A percentile compares a stretch with the other conserved stretches of the same genome.
Evolutionary conservation across 1,139 yeast species (phyloP).

Genomic region (Geotrichum carabidarum): DNA sequence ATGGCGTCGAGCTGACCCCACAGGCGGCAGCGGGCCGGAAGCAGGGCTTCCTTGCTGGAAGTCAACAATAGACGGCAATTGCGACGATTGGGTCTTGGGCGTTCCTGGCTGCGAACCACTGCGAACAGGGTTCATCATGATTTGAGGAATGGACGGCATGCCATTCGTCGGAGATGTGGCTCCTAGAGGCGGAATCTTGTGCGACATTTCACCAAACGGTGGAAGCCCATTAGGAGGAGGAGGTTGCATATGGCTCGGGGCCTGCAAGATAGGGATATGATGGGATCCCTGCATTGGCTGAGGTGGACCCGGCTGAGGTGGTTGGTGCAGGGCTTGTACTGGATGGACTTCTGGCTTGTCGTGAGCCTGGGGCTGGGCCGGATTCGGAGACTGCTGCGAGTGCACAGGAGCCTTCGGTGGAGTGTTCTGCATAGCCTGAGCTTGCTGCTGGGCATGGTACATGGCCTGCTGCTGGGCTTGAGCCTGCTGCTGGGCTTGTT

Average conservation of each 20-base stretch:
- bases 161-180: neutral
- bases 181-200: neutral
- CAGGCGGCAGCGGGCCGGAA: neutral
- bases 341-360: too few species aligned
- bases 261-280: neutral
- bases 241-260: neutral
- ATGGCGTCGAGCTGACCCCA: neutral
- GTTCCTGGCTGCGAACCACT: neutral
- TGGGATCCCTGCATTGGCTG: neutral
- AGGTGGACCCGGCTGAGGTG: too few species aligned
- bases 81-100: neutral
- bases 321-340: too few species aligned
- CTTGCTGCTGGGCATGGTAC: neutral
- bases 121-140: constrained; percentile 9
- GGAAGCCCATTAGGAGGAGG: constrained; percentile 1
- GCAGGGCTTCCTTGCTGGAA: constrained; percentile 1
- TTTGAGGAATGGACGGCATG: constrained; percentile 7
- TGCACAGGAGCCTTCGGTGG: neutral
- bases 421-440: neutral
- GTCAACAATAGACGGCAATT: constrained; percentile 4
- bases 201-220: neutral
- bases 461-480: constrained; percentile 5
- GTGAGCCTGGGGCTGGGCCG: neutral
- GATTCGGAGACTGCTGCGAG: constrained; percentile 4
- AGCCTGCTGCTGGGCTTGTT: constrained; percentile 17